Evolutionary conservation across 2,329 filamentous ascomycete genomes (phyloP).

Genomic region (Phialophora chinensis): DNA sequence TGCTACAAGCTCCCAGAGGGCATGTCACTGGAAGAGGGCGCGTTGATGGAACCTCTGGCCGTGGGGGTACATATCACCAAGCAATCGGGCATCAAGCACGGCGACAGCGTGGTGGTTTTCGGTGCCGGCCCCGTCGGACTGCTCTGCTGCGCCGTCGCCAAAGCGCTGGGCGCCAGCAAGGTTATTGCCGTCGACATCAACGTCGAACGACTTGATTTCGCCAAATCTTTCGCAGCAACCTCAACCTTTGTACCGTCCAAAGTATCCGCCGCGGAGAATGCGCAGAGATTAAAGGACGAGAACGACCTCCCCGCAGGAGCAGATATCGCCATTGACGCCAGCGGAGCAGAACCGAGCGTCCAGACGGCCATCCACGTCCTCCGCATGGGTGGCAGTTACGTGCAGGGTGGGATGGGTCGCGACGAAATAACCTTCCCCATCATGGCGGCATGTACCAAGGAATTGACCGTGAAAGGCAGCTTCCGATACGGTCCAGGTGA

Average conservation of each 20-base stretch:
- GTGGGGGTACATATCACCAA: constrained; percentile 85
- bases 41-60: constrained; percentile 84
- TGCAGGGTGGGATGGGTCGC: constrained; percentile 90
- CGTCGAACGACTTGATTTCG: constrained; percentile 77
- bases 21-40: constrained; percentile 83
- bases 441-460: constrained; percentile 85
- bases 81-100: constrained; percentile 74
- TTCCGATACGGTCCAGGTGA: constrained; percentile 91
- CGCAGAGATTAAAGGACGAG: constrained; percentile 67
- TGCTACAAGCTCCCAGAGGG: constrained; percentile 85
- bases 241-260: constrained; percentile 65
- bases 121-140: constrained; percentile 87
- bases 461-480: constrained; percentile 82
- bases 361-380: constrained; percentile 75
- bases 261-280: constrained; percentile 72
- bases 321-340: constrained; percentile 81
- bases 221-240: constrained; percentile 67
- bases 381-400: constrained; percentile 74
- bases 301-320: constrained; percentile 70
- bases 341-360: constrained; percentile 77
- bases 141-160: constrained; percentile 83
- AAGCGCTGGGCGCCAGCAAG: constrained; percentile 81
- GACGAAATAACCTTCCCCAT: constrained; percentile 89
- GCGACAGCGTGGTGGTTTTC: constrained; percentile 80
- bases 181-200: constrained; percentile 91